phyloP scores from a whole-genome alignment of 768 basidiomycete genomes.

The Rhodotorula diobovata region DNA sequence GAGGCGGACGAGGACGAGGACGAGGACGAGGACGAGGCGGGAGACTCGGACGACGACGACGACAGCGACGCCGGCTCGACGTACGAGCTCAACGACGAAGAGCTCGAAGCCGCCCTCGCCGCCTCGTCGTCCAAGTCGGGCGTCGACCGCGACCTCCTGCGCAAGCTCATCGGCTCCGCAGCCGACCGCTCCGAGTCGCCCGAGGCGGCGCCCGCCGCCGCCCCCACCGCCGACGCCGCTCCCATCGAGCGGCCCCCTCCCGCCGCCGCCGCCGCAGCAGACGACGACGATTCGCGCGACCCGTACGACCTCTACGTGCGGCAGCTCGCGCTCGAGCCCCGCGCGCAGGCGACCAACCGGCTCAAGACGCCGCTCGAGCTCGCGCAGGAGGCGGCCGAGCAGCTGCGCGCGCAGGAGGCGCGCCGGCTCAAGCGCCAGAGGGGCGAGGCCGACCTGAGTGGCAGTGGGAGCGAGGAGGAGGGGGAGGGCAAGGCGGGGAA shows the following conservation, averaged over 20 bases:
- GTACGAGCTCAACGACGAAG: conserved; percentile 38
- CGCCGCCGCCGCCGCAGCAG: neutral
- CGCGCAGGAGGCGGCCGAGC: conserved; percentile 79
- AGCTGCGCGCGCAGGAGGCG: conserved; percentile 77
- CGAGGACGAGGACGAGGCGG: neutral
- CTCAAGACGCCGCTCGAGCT: conserved; percentile 95
- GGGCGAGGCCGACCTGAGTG: conserved; percentile 63
- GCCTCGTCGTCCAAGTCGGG: conserved; percentile 38
- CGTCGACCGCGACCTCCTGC: conserved; percentile 43
- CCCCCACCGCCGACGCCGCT: neutral
- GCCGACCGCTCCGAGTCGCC: conserved; percentile 21
- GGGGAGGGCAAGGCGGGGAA: conserved; percentile 50
- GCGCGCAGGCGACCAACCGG: conserved; percentile 88
- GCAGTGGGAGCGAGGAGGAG: conserved; percentile 61
- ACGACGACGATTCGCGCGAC: conserved; percentile 44
- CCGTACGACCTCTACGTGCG: conserved; percentile 91
- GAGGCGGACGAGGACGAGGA: conserved; percentile 20
- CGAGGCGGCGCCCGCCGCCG: conserved; percentile 2
- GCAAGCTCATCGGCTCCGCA: conserved; percentile 42
- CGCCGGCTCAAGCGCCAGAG: conserved; percentile 75
- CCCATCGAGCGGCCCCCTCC: conserved; percentile 10
- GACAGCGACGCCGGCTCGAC: conserved; percentile 13
- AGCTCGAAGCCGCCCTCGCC: conserved; percentile 33
- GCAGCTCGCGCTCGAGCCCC: conserved; percentile 76
- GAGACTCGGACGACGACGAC: conserved; percentile 4